Evolutionary conservation across 2,329 filamentous ascomycete genomes (phyloP), one percentile per base, ranked within the genome.

Genomic region (Anthostomella pinea): DNA sequence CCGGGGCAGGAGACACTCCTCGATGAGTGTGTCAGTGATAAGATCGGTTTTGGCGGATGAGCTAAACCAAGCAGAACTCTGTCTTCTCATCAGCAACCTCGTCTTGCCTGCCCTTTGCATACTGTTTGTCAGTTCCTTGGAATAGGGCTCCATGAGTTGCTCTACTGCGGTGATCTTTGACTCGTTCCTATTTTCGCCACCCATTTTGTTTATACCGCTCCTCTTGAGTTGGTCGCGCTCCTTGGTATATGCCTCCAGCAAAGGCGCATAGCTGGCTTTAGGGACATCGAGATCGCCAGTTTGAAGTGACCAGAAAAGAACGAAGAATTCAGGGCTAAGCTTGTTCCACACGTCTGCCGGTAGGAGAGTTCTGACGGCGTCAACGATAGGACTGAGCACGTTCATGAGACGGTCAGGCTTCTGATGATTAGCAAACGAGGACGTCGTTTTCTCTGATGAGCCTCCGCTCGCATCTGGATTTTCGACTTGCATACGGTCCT

Each of bases 1-100:
- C 26, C 93, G 83, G 8, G 93, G 93, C n/a, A 97, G 65, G 49
- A 98, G 81, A 58, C 93, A 98, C 52, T 94, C 83, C 62, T 97
- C 89, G 8, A 98, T 75, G 13, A 98, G 67, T 3, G 79, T 75
- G 51, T 89, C 80, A 34, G 91, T 86, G 4, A 94, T 72, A 6
- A 69, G 70, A 39, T 85, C 81, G 24, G 75, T 67, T 52, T 81
- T 85, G 15, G 75, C 68, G 46, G 80, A 73, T 8, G 77, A 73
- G 4, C 75, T 67, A 58, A 97, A 96, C 81, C 90, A 96, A 33
- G 52, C 54, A 16, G 37, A 74, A 66, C 48, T 81, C 72, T 91
- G 86, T 46, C 82, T 82, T 35, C 78, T 78, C 29, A 97, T 66
- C 47, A 85, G 78, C 33, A 78, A 70, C 49, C 81, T 81, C 47